Percentiles rank a stretch among this genome's conserved stretches.
Evolutionary conservation across 768 basidiomycete genomes (phyloP).

Genomic region (Leccinum boreale): DNA sequence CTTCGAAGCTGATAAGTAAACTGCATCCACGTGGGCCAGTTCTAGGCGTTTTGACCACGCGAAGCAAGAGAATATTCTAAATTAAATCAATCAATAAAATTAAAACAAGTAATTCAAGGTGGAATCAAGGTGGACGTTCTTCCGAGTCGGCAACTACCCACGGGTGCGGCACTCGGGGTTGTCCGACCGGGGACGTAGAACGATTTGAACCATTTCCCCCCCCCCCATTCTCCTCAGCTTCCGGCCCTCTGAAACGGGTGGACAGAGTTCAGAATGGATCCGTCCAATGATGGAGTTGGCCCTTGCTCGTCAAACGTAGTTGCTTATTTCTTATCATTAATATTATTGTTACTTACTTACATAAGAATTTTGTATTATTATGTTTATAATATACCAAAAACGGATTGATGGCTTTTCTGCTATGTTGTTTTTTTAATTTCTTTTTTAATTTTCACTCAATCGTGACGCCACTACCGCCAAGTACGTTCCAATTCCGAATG

Average conservation of each 20-base stretch:
- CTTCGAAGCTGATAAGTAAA: not conserved
- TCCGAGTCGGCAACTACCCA: not conserved
- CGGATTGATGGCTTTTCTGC: too few species aligned
- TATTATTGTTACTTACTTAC: not conserved
- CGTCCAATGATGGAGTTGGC: not conserved
- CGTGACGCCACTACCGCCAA: not conserved
- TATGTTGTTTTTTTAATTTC: not conserved
- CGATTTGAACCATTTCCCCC: not conserved
- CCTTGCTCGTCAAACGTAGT: not conserved
- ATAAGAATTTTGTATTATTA: not conserved
- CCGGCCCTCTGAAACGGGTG: not conserved
- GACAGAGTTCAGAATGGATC: not conserved
- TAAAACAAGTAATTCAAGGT: not conserved
- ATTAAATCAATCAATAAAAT: not conserved
- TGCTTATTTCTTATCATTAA: not conserved
- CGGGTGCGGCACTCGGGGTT: not conserved
- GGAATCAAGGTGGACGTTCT: not conserved
- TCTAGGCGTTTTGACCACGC: not conserved
- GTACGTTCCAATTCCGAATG: not conserved
- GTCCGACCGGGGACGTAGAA: not conserved
- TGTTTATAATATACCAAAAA: too few species aligned
- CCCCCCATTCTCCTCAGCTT: not conserved
- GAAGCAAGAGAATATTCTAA: not conserved
- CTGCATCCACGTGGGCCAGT: not conserved
- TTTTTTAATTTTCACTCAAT: not conserved